Base-by-base conservation (phyloP, 768 basidiomycete species). In the Leucocoprinus sp. region DNA sequence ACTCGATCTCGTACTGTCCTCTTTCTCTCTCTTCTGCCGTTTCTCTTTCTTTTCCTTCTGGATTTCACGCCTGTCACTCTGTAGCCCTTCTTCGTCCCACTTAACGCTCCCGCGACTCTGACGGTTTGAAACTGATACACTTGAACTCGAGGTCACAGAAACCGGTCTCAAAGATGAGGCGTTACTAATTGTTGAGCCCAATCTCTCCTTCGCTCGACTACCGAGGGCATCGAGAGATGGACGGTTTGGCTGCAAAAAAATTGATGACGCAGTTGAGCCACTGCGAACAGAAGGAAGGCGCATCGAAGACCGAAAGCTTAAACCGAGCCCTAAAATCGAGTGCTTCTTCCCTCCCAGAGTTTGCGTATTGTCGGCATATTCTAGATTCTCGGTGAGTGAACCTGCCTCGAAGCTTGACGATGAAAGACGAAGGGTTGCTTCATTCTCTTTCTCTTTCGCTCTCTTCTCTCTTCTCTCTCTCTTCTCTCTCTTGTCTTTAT, bases 381-480 rank as follows among this genome's bases (percentile, higher is more conserved):
- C 36, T 14, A 24, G 39, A 34, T 43, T 34, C 17, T 26, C 52
- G 54, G 17, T 72, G 51, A 75, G 66, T 3, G 68, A 63, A n/a
- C 84, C 84, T 0, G 74, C 73, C 56, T 86, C 84, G 53, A 85
- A 86, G 54, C 76, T 79, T 58, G 78, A 78, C 2, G 74, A 69
- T 1, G 81, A 82, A 50, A 67, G 61, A 17, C 77, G 71, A 6
- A 65, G 55, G 6, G 64, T 65, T 60, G 60, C 64, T 23, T 59
- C 55, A 46, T 61, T 57, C 54, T 40, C 53, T 42, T 21, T 57
- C 40, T 56, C 55, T 35, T 54, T 48, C 48, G 55, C 60, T 62
- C 53, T 46, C 57, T 61, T 55, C 52, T 59, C 57, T 37, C 56
- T 53, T 42, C 59, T 48, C 29, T 48, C 41, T 39, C 60, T 54